A percentile compares a stretch with the other conserved stretches of the same genome.
phyloP scores from a whole-genome alignment of 2,329 filamentous ascomycete genomes.

The Fusarium floridanum region DNA sequence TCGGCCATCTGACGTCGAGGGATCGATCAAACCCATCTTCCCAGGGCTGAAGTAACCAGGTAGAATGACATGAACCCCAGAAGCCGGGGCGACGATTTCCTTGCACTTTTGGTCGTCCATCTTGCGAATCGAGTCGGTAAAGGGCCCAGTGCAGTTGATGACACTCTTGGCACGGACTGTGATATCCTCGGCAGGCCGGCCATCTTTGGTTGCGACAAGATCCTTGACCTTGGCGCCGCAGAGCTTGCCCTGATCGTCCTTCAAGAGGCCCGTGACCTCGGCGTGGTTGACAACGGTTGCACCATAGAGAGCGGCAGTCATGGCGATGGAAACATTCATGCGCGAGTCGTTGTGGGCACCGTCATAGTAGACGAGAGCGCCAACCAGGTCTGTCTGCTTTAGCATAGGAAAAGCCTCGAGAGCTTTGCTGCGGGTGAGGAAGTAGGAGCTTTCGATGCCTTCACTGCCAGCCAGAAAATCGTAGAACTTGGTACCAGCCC shows the following conservation, averaged over 20 bases:
- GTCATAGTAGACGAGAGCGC: conserved; percentile 91
- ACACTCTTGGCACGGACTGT: conserved; percentile 82
- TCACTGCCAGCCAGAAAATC: conserved; percentile 88
- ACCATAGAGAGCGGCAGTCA: conserved; percentile 90
- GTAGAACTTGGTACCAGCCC: conserved; percentile 84
- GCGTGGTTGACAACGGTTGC: conserved; percentile 86
- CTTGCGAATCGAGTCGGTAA: conserved; percentile 87
- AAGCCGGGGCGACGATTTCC: conserved; percentile 87
- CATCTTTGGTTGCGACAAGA: conserved; percentile 74
- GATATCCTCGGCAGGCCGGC: conserved; percentile 70
- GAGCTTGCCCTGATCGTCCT: conserved; percentile 78
- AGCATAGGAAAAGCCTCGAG: conserved; percentile 91
- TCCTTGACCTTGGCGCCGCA: conserved; percentile 82
- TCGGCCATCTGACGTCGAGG: conserved; percentile 86
- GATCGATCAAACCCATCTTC: conserved; percentile 90
- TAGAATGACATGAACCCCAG: conserved; percentile 87
- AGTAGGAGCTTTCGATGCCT: conserved; percentile 91
- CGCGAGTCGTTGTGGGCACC: conserved; percentile 92
- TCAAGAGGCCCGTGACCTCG: conserved; percentile 82
- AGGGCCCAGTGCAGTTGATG: conserved; percentile 91
- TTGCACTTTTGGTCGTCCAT: conserved; percentile 80
- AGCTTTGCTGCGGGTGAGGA: conserved; percentile 87
- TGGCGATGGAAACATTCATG: conserved; percentile 90
- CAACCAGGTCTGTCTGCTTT: conserved; percentile 81
- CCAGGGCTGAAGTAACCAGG: conserved; percentile 88